These are phyloP conservation scores for Castanea crenata DNA, from an alignment of 306 rosid species.

Conservation along the genomic window DNA sequence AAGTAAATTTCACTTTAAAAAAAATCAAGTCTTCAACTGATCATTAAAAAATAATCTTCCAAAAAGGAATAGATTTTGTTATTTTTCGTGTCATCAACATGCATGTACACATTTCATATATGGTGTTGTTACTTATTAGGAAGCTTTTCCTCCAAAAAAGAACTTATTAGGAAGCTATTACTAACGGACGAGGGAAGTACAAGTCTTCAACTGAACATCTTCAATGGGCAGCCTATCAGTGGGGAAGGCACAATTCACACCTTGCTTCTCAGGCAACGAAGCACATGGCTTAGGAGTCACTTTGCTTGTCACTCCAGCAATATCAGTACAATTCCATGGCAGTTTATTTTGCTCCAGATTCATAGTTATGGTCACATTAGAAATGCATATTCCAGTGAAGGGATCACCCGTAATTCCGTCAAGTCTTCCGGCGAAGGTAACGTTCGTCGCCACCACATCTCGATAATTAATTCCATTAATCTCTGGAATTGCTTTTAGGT, in stretches of 20 bases:
- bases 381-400: slow-evolving; percentile 59
- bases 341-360: slow-evolving; percentile 18
- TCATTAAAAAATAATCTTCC: no score
- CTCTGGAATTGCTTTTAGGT: slow-evolving; percentile 58
- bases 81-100: no score
- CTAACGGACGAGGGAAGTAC: neutral
- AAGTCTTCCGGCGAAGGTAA: slow-evolving; percentile 40
- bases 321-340: slow-evolving; percentile 63
- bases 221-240: slow-evolving; percentile 54
- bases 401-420: slow-evolving; percentile 50
- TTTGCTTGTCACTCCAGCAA: slow-evolving; percentile 48
- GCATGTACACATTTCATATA: no score
- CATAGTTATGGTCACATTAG: slow-evolving; percentile 40
- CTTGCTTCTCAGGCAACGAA: slow-evolving; percentile 35
- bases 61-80: no score
- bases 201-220: slow-evolving; percentile 40
- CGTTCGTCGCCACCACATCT: slow-evolving; percentile 50
- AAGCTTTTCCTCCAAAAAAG: no score
- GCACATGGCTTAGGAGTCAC: slow-evolving; percentile 60
- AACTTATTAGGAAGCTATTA: no score
- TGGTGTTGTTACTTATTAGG: no score
- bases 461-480: slow-evolving; percentile 48
- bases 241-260: slow-evolving; percentile 47
- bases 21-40: no score
- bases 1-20: no score